Evolutionary conservation across 805 yeast species (phyloP).

Genomic region (Pichia kluyveri): DNA sequence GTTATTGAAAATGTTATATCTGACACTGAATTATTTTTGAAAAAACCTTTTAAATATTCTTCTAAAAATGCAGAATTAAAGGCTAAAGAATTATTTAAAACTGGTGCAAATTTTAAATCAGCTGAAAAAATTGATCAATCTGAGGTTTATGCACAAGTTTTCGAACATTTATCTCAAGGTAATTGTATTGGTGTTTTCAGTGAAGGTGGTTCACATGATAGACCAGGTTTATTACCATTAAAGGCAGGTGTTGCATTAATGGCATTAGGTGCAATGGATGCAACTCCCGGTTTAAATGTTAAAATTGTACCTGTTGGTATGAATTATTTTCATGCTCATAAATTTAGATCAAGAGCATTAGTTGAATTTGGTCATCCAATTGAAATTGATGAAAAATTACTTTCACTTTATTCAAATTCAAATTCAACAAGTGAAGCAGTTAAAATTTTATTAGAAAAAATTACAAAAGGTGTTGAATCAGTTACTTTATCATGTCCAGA

Average conservation of each 20-base stretch:
- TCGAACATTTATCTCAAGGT: slow-evolving; percentile 71
- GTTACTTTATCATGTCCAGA: slow-evolving; percentile 88
- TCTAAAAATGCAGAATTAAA: slow-evolving; percentile 32
- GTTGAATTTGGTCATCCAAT: slow-evolving; percentile 90
- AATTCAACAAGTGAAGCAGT: slow-evolving; percentile 68
- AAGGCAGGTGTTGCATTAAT: slow-evolving; percentile 97
- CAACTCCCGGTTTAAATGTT: slow-evolving; percentile 66
- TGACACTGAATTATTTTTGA: slow-evolving; percentile 60
- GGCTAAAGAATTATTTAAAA: slow-evolving; percentile 31
- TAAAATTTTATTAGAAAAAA: slow-evolving; percentile 55
- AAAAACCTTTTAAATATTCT: slow-evolving; percentile 53
- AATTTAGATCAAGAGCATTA: slow-evolving; percentile 90
- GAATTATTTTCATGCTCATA: slow-evolving; percentile 95
- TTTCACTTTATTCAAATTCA: slow-evolving; percentile 49
- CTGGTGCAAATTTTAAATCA: slow-evolving; percentile 52
- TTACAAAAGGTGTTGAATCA: slow-evolving; percentile 66
- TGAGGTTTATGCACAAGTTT: slow-evolving; percentile 73
- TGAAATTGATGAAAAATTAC: slow-evolving; percentile 51
- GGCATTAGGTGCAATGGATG: slow-evolving; percentile 92
- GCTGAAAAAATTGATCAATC: slow-evolving; percentile 86
- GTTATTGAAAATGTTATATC: slow-evolving; percentile 59
- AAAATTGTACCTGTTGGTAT: slow-evolving; percentile 94
- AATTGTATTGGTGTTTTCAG: slow-evolving; percentile 91
- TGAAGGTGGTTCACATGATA: slow-evolving; percentile 97
- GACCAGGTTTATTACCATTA: slow-evolving; percentile 83